phyloP scores from a whole-genome alignment of 2,329 filamentous ascomycete genomes.

The Aspergillus novofumigatus region DNA sequence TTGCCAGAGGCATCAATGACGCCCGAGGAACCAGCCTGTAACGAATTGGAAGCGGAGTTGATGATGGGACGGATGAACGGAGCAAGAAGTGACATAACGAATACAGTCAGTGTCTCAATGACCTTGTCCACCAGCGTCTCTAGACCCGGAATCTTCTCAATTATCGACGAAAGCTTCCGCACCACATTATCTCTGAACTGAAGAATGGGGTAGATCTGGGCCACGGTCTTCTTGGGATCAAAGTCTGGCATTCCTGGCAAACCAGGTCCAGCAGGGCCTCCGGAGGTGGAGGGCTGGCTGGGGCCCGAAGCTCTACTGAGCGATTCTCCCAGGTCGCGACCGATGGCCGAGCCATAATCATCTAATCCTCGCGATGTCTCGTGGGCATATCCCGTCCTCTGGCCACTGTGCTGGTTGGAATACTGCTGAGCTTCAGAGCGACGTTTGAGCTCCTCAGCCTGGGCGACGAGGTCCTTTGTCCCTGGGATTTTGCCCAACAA shows the following conservation, averaged over 20 bases:
- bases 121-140: conserved; percentile 90
- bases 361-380: conserved; percentile 21
- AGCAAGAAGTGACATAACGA: conserved; percentile 83
- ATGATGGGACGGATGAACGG: conserved; percentile 93
- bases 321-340: conserved; percentile 10
- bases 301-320: conserved; percentile 39
- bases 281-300: conserved; percentile 39
- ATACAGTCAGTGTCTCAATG: conserved; percentile 85
- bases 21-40: conserved; percentile 80
- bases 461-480: conserved; percentile 62
- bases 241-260: conserved; percentile 72
- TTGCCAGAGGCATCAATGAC: conserved; percentile 65
- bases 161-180: conserved; percentile 74
- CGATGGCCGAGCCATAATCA: conserved; percentile 13
- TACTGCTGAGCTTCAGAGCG: conserved; percentile 61
- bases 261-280: conserved; percentile 42
- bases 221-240: conserved; percentile 70
- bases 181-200: conserved; percentile 93
- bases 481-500: conserved; percentile 72
- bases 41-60: conserved; percentile 72
- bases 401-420: conserved; percentile 46
- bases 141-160: conserved; percentile 87
- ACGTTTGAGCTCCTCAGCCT: conserved; percentile 61
- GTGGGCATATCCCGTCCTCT: conserved; percentile 24
- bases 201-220: conserved; percentile 90